Conservation (phyloP, 495 filamentous ascomycete genomes). For the Bryoglossum gracile region DNA sequence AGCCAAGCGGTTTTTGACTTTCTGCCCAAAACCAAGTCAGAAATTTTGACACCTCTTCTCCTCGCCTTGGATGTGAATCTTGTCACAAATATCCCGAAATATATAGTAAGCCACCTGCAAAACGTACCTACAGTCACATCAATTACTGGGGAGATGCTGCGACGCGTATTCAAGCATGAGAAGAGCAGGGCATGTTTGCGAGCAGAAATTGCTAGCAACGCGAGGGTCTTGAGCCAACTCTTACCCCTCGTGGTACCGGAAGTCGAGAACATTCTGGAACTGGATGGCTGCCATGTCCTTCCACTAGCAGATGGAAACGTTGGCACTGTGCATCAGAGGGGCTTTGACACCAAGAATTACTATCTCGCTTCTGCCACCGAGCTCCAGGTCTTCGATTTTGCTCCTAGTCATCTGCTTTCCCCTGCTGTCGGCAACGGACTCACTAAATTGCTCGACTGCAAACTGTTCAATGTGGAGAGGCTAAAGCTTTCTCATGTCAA, state of each 20-base stretch:
- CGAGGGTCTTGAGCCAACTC: conserved; percentile 8
- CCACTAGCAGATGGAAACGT: conserved; percentile 27
- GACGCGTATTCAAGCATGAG: conserved; percentile 16
- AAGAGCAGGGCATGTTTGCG: conserved; percentile 4
- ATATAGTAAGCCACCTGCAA: conserved; percentile 6
- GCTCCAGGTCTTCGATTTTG: conserved; percentile 23
- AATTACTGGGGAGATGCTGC: conserved; percentile 5
- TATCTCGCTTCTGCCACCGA: conserved; percentile 20
- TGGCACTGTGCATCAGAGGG: conserved; percentile 16
- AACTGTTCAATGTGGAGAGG: conserved; percentile 21
- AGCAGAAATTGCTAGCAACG: conserved; percentile 7
- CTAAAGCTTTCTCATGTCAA: conserved; percentile 16
- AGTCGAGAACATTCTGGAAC: conserved; percentile 1
- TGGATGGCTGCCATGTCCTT: conserved; percentile 27
- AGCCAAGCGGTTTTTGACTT: conserved; percentile 12
- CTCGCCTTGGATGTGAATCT: conserved; percentile 9
- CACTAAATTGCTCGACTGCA: background rate
- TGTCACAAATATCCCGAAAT: conserved; percentile 8
- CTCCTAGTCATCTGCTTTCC: conserved; percentile 15
- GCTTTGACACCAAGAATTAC: background rate
- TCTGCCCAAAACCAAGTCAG: background rate
- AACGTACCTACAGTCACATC: background rate
- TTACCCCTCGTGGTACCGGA: conserved; percentile 15
- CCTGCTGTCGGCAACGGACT: background rate
- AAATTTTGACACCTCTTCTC: conserved; percentile 11